phyloP scores from a whole-genome alignment of 768 basidiomycete species.

The Tephrocybe rancida region DNA sequence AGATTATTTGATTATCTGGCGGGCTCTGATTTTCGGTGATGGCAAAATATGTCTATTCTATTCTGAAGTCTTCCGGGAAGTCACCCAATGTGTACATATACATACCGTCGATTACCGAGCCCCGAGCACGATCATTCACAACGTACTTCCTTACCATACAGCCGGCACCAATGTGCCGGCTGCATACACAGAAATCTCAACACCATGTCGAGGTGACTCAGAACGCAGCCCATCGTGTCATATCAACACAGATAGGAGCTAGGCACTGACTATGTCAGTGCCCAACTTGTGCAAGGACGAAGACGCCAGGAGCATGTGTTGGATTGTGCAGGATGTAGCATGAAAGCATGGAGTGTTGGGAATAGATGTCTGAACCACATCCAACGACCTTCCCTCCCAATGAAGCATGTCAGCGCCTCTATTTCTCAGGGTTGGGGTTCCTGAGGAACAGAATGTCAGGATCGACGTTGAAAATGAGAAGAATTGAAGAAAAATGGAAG shows the following conservation, averaged over 20 bases:
- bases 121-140: too few relatives aligned
- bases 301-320: conserved; percentile 17
- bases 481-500: conserved; percentile 16
- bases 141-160: too few relatives aligned
- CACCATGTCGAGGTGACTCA: conserved; percentile 10
- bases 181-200: conserved; percentile 1
- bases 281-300: conserved; percentile 12
- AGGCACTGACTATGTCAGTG: not conserved
- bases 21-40: too few relatives aligned
- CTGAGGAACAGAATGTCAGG: conserved; percentile 33
- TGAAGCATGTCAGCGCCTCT: conserved; percentile 25
- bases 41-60: too few relatives aligned
- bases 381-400: conserved; percentile 9
- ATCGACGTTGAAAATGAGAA: conserved; percentile 3
- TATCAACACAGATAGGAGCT: conserved; percentile 8
- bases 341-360: conserved; percentile 6
- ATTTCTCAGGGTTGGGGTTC: conserved; percentile 72
- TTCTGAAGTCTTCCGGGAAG: too few relatives aligned
- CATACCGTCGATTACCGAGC: too few relatives aligned
- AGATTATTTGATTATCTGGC: too few relatives aligned
- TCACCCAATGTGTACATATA: too few relatives aligned
- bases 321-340: conserved; percentile 18
- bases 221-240: conserved; percentile 11
- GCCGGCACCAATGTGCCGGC: too few relatives aligned
- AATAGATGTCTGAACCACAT: conserved; percentile 1